These are phyloP conservation scores for Rubroboletus satanas DNA, from an alignment of 768 basidiomycete genomes.

Conservation along the genomic window DNA sequence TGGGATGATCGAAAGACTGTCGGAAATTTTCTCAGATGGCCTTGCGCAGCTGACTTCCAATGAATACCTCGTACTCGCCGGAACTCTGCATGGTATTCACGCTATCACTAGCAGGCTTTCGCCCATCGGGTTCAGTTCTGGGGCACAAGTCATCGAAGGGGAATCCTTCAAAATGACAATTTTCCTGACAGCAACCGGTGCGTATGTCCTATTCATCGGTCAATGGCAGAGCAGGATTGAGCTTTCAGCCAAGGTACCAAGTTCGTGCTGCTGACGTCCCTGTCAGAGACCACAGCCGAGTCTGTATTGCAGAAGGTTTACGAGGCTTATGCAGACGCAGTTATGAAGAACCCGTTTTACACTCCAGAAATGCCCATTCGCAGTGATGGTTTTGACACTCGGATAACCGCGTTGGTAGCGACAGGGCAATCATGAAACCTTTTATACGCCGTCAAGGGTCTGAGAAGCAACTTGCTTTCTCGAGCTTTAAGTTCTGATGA, in stretches of 20 bases:
- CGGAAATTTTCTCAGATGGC: conserved; percentile 58
- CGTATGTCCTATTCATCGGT: not conserved
- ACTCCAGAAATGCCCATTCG: conserved; percentile 99
- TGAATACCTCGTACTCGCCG: conserved; percentile 93
- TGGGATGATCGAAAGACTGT: not conserved
- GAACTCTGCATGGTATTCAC: conserved; percentile 95
- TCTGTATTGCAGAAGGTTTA: conserved; percentile 79
- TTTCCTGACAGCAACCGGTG: conserved; percentile 86
- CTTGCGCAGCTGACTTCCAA: conserved; percentile 87
- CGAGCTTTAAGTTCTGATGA: not conserved
- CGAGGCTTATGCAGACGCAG: conserved; percentile 89
- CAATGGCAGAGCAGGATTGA: not conserved
- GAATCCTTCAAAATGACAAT: conserved; percentile 95
- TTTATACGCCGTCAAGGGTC: not conserved
- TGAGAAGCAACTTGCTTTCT: not conserved
- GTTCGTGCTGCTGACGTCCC: conserved; percentile 87
- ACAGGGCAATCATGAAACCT: conserved; percentile 25
- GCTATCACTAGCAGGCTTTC: conserved; percentile 94
- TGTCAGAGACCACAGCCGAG: conserved; percentile 68
- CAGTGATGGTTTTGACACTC: conserved; percentile 80
- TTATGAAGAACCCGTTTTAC: conserved; percentile 99
- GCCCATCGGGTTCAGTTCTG: conserved; percentile 77
- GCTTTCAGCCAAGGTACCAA: conserved; percentile 68
- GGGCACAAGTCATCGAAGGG: conserved; percentile 92
- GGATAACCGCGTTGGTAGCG: conserved; percentile 60